Percentiles rank a stretch among this genome's conserved stretches.
Conservation (phyloP, 208 protist genomes). For the Trypanosoma vivax region DNA sequence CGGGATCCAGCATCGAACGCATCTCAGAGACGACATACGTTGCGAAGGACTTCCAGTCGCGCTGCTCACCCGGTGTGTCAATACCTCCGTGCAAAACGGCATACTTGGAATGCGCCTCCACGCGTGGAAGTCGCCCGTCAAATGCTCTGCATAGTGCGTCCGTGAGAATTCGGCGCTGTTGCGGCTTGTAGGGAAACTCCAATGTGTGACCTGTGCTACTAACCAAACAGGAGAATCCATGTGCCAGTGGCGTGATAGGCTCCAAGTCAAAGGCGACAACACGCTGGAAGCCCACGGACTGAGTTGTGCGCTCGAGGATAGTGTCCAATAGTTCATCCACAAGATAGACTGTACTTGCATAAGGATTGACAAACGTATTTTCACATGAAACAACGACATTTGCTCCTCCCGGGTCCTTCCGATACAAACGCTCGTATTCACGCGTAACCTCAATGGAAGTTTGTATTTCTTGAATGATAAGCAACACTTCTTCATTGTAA, state of each 20-base stretch:
- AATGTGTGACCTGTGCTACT: slow-evolving; percentile 81
- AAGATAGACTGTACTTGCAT: slow-evolving; percentile 44
- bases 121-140: slow-evolving; percentile 51
- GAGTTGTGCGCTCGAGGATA: slow-evolving; percentile 44
- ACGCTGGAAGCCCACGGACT: slow-evolving; percentile 59
- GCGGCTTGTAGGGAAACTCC: slow-evolving; percentile 58
- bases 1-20: slow-evolving; percentile 30
- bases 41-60: slow-evolving; percentile 85
- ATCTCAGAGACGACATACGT: slow-evolving; percentile 70
- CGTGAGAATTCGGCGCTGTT: slow-evolving; percentile 62
- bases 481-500: slow-evolving; percentile 51
- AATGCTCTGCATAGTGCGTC: slow-evolving; percentile 59
- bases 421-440: slow-evolving; percentile 68
- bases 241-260: slow-evolving; percentile 57
- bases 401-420: slow-evolving; percentile 23
- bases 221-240: slow-evolving; percentile 60
- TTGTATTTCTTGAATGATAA: slow-evolving; percentile 51
- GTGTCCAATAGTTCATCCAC: slow-evolving; percentile 62
- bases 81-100: slow-evolving; percentile 74
- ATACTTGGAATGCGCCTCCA: slow-evolving; percentile 57
- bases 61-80: slow-evolving; percentile 51
- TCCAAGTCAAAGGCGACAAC: slow-evolving; percentile 77
- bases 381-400: slow-evolving; percentile 62
- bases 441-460: slow-evolving; percentile 42
- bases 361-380: slow-evolving; percentile 57